A percentile compares a stretch with the other conserved stretches of the same genome.
These are phyloP conservation scores for Hemileccinum rubropunctum DNA, from an alignment of 768 basidiomycete species.

Conservation along the genomic window DNA sequence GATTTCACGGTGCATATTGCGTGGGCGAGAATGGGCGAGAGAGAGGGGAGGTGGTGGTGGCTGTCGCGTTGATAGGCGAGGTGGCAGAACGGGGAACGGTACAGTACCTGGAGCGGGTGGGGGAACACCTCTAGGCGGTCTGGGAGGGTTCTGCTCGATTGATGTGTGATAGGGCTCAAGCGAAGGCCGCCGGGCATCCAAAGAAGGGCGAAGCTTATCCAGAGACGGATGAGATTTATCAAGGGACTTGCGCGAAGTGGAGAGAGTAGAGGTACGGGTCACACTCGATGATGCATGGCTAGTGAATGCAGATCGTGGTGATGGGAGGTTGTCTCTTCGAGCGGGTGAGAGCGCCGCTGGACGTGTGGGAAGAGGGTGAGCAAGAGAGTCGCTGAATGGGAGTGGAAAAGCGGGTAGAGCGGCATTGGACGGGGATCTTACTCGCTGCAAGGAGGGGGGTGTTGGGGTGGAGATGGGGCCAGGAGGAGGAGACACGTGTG, in stretches of 20 bases:
- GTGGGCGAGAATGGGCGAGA: conserved; percentile 4
- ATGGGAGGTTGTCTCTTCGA: conserved; percentile 14
- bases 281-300: conserved; percentile 10
- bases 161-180: conserved; percentile 8
- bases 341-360: conserved; percentile 12
- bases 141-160: conserved; percentile 3
- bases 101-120: conserved; percentile 5
- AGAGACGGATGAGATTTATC: conserved; percentile 14
- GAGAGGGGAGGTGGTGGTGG: conserved; percentile 18
- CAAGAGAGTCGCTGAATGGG: conserved; percentile 8
- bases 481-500: conserved; percentile 6
- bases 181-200: conserved; percentile 16
- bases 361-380: conserved; percentile 11
- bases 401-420: conserved; percentile 8
- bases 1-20: conserved; percentile 34
- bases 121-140: conserved; percentile 11
- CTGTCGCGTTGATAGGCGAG: conserved; percentile 15
- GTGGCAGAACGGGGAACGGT: conserved; percentile 15
- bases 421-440: conserved; percentile 21
- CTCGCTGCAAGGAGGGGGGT: conserved; percentile 16
- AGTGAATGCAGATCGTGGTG: conserved; percentile 8
- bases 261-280: conserved; percentile 9
- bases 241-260: conserved; percentile 14
- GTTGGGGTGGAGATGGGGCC: conserved; percentile 16
- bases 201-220: conserved; percentile 15